These are phyloP conservation scores for Talinum fruticosum DNA, from an alignment of 148 eudicot species.

Conservation along the genomic window DNA sequence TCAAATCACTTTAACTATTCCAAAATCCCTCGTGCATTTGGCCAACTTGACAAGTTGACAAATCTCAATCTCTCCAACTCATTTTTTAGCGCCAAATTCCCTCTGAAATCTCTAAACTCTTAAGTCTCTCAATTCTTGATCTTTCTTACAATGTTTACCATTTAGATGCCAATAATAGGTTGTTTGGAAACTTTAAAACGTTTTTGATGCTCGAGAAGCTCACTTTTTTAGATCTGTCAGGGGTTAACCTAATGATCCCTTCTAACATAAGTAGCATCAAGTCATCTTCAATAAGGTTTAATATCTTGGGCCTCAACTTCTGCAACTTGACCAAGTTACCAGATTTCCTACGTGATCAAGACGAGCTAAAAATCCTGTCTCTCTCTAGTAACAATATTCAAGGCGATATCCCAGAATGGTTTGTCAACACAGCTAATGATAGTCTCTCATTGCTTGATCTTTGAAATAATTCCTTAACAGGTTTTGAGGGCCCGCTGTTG, in stretches of 20 bases:
- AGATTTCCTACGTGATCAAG: slow-evolving; percentile 10
- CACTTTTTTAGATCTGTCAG: background rate
- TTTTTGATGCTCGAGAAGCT: slow-evolving; percentile 15
- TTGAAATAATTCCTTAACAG: slow-evolving; percentile 10
- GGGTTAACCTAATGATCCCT: background rate
- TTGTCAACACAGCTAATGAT: slow-evolving; percentile 22
- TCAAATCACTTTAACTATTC: background rate
- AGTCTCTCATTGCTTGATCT: background rate
- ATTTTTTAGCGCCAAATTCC: slow-evolving; percentile 35
- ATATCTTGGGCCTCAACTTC: background rate
- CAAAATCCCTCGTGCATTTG: slow-evolving; percentile 7
- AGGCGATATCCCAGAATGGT: slow-evolving; percentile 28
- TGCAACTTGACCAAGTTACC: slow-evolving; percentile 26
- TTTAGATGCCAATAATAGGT: background rate
- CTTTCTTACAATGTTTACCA: slow-evolving; percentile 15
- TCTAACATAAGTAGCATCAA: background rate
- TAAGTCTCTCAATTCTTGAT: slow-evolving; percentile 24
- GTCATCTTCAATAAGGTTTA: slow-evolving; percentile 9
- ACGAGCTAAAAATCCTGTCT: background rate
- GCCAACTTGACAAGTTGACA: slow-evolving; percentile 18
- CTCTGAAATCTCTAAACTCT: slow-evolving; percentile 23
- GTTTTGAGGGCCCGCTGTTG: slow-evolving; percentile 4
- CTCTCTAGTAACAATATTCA: slow-evolving; percentile 8
- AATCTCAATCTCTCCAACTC: slow-evolving; percentile 34
- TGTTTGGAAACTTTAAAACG: background rate